Base-by-base conservation (phyloP, 2,329 filamentous ascomycete species). In the Aspergillus floridensis region DNA sequence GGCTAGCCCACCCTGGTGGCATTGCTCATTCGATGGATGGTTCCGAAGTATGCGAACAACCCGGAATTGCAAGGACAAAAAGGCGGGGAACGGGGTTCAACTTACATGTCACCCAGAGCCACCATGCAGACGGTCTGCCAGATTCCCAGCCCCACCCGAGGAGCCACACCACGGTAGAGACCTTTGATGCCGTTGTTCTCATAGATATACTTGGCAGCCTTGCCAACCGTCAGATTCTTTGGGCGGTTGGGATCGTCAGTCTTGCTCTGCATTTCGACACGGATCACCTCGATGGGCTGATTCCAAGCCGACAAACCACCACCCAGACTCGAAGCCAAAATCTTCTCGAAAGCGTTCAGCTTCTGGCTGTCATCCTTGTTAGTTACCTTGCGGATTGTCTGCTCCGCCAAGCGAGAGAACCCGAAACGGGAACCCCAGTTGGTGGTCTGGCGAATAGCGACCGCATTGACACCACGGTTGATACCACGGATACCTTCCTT, bases 51-150 rank as follows among this genome's bases (percentile, higher is more conserved):
- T 29, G 26, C 7, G n/a, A 47, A 22, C n/a, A 14, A 47, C 24
- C 44, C 31, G 56, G 35, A 54, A 63, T 32, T 49, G 54, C 4
- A 50, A 16, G 49, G 41, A 32, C 50, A 35, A 52, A 16, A 46
- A 41, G 24, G 22, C 29, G 31, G 32, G 38, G 51, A 49, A 22
- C 14, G 22, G 65, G 60, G 44, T 47, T 53, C 55, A 68, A 86
- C 92, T 83, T 81, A 96, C 92, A 96, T 93, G 81, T 98, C 95
- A 80, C 95, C 95, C 79, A 98, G 84, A 73, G 93, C 95, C 80
- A 99, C 95, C 95, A 99, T 99, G 85, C 95, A 99, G 74, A 99
- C 90, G 63, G 95, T 99, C 85, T 99, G 95, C 95, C 95, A 99
- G 81, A 99, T 86, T 75, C 95, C 89, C 65, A 99, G 88, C 69